Evolutionary conservation across 148 eudicot species (phyloP).

Genomic region (Rhododendron kiyosumense): DNA sequence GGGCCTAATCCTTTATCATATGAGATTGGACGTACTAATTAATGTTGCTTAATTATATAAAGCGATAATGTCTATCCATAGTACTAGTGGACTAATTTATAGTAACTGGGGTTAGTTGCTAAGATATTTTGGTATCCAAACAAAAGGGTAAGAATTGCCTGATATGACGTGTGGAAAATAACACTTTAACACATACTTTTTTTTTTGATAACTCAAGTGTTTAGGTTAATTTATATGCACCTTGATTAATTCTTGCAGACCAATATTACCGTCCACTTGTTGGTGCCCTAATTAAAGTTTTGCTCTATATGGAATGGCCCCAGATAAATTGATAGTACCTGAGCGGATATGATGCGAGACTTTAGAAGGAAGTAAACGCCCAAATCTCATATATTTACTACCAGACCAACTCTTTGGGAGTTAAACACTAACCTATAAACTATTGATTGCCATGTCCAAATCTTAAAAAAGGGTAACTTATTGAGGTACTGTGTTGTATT

Average conservation of each 20-base stretch:
- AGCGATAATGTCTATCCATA: background rate
- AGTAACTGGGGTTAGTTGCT: conserved; percentile 7
- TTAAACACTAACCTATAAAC: too few relatives aligned
- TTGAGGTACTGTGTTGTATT: too few relatives aligned
- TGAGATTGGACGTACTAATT: background rate
- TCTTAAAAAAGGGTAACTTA: too few relatives aligned
- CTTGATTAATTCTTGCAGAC: background rate
- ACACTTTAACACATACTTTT: background rate
- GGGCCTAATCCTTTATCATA: conserved; percentile 1
- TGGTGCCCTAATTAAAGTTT: too few relatives aligned
- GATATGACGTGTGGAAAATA: background rate
- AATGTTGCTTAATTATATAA: background rate
- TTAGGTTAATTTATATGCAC: background rate
- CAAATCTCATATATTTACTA: too few relatives aligned
- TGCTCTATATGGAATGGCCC: too few relatives aligned
- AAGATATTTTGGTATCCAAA: background rate
- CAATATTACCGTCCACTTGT: background rate
- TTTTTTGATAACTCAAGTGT: background rate
- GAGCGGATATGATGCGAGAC: too few relatives aligned
- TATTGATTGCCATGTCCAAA: too few relatives aligned
- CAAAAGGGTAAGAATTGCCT: background rate
- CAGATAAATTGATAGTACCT: too few relatives aligned
- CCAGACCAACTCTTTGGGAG: fast-evolving
- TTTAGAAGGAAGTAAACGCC: too few relatives aligned
- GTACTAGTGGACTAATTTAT: background rate